A percentile compares a stretch with the other conserved stretches of the same genome.
These are phyloP conservation scores for Plenodomus lindquistii DNA, from an alignment of 2,329 filamentous ascomycete genomes.

Conservation along the genomic window DNA sequence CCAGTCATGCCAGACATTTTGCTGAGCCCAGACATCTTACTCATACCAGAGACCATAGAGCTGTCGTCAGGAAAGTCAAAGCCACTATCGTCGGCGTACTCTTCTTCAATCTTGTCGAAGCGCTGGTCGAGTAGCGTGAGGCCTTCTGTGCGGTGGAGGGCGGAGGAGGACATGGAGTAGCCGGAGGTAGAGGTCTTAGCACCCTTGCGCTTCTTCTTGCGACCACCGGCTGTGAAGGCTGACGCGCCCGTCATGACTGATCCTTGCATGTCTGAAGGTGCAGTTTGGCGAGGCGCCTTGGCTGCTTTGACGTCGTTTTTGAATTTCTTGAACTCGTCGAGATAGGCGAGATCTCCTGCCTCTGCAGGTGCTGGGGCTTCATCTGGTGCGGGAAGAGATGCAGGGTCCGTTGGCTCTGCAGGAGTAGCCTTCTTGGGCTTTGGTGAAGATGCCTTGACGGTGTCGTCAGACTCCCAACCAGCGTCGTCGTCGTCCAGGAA, in stretches of 20 bases:
- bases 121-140: slow-evolving; percentile 82
- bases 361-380: slow-evolving; percentile 40
- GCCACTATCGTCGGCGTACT: slow-evolving; percentile 59
- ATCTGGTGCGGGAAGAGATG: slow-evolving; percentile 37
- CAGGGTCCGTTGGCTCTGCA: slow-evolving; percentile 55
- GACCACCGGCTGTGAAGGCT: slow-evolving; percentile 68
- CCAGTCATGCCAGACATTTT: slow-evolving; percentile 39
- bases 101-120: slow-evolving; percentile 87
- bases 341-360: slow-evolving; percentile 74
- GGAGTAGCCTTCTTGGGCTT: slow-evolving; percentile 43
- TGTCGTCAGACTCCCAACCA: slow-evolving; percentile 94
- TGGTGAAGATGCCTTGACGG: slow-evolving; percentile 66
- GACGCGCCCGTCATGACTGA: slow-evolving; percentile 74
- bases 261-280: slow-evolving; percentile 67
- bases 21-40: slow-evolving; percentile 55
- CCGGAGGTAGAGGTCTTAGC: slow-evolving; percentile 84
- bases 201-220: slow-evolving; percentile 92
- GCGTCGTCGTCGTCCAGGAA: slow-evolving; percentile 65
- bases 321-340: slow-evolving; percentile 91
- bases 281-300: slow-evolving; percentile 48
- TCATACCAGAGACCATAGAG: slow-evolving; percentile 54
- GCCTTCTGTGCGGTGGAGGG: slow-evolving; percentile 84
- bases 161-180: slow-evolving; percentile 91
- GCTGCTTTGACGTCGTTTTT: slow-evolving; percentile 71
- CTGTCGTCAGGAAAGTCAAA: slow-evolving; percentile 48